A percentile compares a stretch with the other conserved stretches of the same genome.
phyloP scores from a whole-genome alignment of 169 alveolate genomes.

The Eimeria zaria region DNA sequence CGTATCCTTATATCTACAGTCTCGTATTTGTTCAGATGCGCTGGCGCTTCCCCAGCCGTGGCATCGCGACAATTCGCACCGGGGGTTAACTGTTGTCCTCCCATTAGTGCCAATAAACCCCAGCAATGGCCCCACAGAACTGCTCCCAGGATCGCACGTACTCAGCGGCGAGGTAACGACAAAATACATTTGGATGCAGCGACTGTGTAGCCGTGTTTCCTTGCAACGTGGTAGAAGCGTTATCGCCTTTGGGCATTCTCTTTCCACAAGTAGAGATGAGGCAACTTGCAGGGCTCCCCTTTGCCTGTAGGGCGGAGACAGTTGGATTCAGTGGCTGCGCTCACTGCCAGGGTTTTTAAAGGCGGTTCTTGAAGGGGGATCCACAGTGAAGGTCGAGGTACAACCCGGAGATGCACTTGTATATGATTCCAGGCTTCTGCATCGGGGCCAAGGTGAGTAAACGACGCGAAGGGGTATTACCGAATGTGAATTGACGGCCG shows the following conservation, averaged over 20 bases:
- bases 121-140: constrained; percentile 81
- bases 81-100: constrained; percentile 79
- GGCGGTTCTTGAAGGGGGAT: constrained; percentile 1
- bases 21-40: constrained; percentile 63
- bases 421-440: constrained; percentile 82
- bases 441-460: constrained; percentile 77
- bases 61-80: constrained; percentile 83
- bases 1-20: background rate
- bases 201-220: background rate
- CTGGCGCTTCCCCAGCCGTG: constrained; percentile 84
- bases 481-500: background rate
- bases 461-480: background rate
- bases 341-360: background rate
- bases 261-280: background rate
- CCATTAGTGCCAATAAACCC: constrained; percentile 65
- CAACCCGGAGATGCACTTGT: constrained; percentile 81
- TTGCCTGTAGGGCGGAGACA: constrained; percentile 21
- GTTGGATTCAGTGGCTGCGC: constrained; percentile 59
- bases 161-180: constrained; percentile 60
- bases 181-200: too few relatives aligned
- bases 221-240: background rate
- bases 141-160: constrained; percentile 82
- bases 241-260: background rate
- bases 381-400: constrained; percentile 67
- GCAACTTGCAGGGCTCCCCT: background rate